Evolutionary conservation across 2,329 filamentous ascomycete species (phyloP).

Genomic region (Elsinoe fawcettii): DNA sequence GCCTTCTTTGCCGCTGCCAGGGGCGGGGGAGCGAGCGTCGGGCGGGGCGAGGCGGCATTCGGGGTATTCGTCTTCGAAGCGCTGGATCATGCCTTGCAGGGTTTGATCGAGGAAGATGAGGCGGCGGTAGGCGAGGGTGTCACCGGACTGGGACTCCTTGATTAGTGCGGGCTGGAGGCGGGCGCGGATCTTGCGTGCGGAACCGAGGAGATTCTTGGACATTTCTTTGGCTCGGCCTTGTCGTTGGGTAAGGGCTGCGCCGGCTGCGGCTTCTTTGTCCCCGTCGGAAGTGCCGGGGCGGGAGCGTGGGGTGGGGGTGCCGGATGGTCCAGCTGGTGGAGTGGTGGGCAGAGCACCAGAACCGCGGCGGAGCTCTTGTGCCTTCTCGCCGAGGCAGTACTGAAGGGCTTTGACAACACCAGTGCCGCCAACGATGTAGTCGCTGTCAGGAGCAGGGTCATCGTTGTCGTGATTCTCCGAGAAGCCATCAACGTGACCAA

Average conservation of each 20-base stretch:
- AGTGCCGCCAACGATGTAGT: constrained; percentile 92
- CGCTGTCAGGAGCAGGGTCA: constrained; percentile 71
- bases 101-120: constrained; percentile 84
- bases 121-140: constrained; percentile 71
- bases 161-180: constrained; percentile 76
- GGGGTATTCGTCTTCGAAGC: constrained; percentile 93
- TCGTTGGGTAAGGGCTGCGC: constrained; percentile 23
- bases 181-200: constrained; percentile 78
- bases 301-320: constrained; percentile 35
- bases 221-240: constrained; percentile 74
- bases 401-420: constrained; percentile 90
- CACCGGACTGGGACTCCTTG: constrained; percentile 61
- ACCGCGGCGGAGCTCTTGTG: constrained; percentile 35
- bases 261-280: constrained; percentile 21
- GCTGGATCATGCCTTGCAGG: constrained; percentile 80
- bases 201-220: constrained; percentile 80
- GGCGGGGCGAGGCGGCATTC: constrained; percentile 58
- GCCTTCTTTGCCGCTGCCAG: constrained; percentile 18
- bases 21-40: constrained; percentile 18
- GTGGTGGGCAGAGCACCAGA: constrained; percentile 45
- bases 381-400: constrained; percentile 79
- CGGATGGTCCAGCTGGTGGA: constrained; percentile 43
- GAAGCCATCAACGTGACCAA: constrained; percentile 58
- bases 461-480: constrained; percentile 50
- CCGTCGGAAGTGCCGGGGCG: not conserved